A percentile compares a stretch with the other conserved stretches of the same genome.
Evolutionary conservation across 2,329 filamentous ascomycete species (phyloP).

Genomic region (Beauveria bassiana): DNA sequence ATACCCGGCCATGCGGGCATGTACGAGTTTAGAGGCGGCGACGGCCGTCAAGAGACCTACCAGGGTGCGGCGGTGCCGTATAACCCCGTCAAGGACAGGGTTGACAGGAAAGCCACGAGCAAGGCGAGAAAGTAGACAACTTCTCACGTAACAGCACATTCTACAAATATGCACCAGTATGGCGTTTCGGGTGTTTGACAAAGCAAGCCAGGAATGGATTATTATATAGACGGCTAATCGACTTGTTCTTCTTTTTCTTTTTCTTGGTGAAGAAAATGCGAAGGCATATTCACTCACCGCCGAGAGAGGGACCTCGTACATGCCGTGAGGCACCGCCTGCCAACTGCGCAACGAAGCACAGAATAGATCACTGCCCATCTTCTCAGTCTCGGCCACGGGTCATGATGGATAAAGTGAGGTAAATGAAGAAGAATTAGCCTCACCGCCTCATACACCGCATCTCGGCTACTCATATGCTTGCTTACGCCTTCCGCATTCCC

Average conservation of each 20-base stretch:
- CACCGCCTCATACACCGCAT: not conserved
- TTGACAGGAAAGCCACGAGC: slow-evolving; percentile 26
- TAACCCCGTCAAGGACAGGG: slow-evolving; percentile 42
- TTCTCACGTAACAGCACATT: too few species aligned
- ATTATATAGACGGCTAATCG: not conserved
- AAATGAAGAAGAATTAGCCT: not conserved
- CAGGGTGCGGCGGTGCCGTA: slow-evolving; percentile 41
- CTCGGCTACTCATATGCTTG: not conserved
- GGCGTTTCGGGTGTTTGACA: not conserved
- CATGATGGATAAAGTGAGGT: not conserved
- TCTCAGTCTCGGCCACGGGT: not conserved
- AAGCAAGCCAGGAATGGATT: not conserved
- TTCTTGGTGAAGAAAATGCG: not conserved
- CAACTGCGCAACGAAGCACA: not conserved
- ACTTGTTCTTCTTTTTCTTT: not conserved
- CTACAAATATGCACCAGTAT: not conserved
- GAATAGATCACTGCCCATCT: not conserved
- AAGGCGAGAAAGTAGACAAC: slow-evolving; percentile 21
- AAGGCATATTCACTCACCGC: not conserved
- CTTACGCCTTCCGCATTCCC: not conserved
- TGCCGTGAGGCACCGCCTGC: not conserved
- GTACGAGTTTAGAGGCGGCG: slow-evolving; percentile 42
- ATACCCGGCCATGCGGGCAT: slow-evolving; percentile 34
- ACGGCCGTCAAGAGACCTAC: slow-evolving; percentile 36
- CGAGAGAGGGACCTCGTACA: not conserved